Evolutionary conservation across 1,284 basidiomycete species (phyloP).

Genomic region (Flammula alnicola): DNA sequence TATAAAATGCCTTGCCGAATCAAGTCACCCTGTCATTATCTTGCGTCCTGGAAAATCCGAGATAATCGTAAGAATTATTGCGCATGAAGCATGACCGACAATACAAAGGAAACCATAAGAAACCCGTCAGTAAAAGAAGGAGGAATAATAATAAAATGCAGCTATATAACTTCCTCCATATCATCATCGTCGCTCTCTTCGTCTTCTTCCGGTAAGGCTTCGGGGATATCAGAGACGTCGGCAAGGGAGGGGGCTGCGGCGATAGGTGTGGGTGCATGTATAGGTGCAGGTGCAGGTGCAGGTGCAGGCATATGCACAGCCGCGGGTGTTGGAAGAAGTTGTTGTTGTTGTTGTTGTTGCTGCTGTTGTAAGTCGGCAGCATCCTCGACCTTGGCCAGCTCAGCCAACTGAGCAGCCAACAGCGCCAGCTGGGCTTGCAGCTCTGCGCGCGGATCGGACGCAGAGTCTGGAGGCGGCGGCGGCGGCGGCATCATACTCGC

Average conservation of each 20-base stretch:
- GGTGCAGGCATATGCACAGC: conserved; percentile 14
- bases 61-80: not conserved
- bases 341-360: conserved; percentile 5
- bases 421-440: conserved; percentile 67
- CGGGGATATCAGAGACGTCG: conserved; percentile 6
- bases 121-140: not conserved
- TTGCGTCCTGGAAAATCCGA: too few species aligned
- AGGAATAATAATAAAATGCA: not conserved
- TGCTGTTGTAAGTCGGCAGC: conserved; percentile 7
- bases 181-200: conserved; percentile 36
- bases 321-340: conserved; percentile 19
- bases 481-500: conserved; percentile 4
- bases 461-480: conserved; percentile 4
- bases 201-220: conserved; percentile 18
- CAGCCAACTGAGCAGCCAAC: conserved; percentile 64
- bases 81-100: not conserved
- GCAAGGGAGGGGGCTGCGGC: conserved; percentile 7
- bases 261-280: conserved; percentile 8
- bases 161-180: conserved; percentile 43
- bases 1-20: too few species aligned
- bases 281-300: conserved; percentile 3
- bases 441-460: conserved; percentile 51
- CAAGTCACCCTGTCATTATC: too few species aligned
- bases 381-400: conserved; percentile 43
- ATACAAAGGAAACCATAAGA: too few species aligned